Evolutionary conservation across 257 asterid species (phyloP).

Genomic region (Gardenia jasminoides): DNA sequence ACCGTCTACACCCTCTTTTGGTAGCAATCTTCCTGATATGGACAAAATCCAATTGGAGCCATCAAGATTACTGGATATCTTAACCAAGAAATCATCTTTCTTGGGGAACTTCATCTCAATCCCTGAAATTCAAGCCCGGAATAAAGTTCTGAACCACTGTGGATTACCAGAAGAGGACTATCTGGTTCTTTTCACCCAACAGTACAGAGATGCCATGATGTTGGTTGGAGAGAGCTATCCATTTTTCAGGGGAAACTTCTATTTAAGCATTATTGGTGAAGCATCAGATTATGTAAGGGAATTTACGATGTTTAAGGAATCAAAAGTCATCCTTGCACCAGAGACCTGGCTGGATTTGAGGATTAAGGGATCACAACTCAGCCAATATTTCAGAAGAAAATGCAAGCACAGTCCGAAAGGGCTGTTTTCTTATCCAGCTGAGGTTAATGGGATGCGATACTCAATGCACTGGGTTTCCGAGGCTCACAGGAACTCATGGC

Average conservation of each 20-base stretch:
- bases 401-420: slow-evolving; percentile 70
- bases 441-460: slow-evolving; percentile 38
- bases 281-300: slow-evolving; percentile 50
- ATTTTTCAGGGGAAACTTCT: slow-evolving; percentile 66
- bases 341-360: slow-evolving; percentile 74
- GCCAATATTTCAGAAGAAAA: slow-evolving; percentile 70
- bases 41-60: slow-evolving; percentile 54
- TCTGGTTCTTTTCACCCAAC: slow-evolving; percentile 43
- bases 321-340: slow-evolving; percentile 63
- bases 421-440: slow-evolving; percentile 60
- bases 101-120: slow-evolving; percentile 66
- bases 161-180: slow-evolving; percentile 66
- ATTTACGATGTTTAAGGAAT: slow-evolving; percentile 45
- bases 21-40: slow-evolving; percentile 52
- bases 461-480: slow-evolving; percentile 89
- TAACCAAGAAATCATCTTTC: slow-evolving; percentile 48
- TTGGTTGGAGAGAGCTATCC: slow-evolving; percentile 81
- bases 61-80: slow-evolving; percentile 53
- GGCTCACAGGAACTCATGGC: slow-evolving; percentile 79
- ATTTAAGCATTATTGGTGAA: slow-evolving; percentile 52
- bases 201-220: slow-evolving; percentile 54
- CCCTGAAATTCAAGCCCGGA: slow-evolving; percentile 72
- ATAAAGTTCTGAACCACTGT: slow-evolving; percentile 53
- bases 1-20: slow-evolving; percentile 33
- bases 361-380: slow-evolving; percentile 81